Conservation (phyloP, 192 early-diverging fungal species). For the Linderina pennispora region DNA sequence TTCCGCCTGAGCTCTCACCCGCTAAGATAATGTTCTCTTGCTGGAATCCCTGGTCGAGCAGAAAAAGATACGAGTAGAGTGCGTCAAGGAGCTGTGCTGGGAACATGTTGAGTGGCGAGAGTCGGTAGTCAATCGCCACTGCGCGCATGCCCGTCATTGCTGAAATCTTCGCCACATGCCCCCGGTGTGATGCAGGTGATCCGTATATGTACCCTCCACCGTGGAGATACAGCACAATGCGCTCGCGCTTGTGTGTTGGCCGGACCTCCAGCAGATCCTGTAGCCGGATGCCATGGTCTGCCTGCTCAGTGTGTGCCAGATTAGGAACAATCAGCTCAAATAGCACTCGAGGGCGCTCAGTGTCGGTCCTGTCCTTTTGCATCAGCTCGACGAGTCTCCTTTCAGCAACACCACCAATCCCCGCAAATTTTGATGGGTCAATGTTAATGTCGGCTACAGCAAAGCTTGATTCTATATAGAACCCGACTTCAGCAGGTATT, state of each 20-base stretch:
- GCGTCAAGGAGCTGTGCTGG: slow-evolving; percentile 64
- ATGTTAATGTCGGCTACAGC: too few relatives aligned
- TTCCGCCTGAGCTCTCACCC: slow-evolving; percentile 72
- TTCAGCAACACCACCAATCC: slow-evolving; percentile 12
- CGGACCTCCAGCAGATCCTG: too few relatives aligned
- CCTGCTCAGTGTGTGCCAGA: neutral
- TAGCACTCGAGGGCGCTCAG: slow-evolving; percentile 2
- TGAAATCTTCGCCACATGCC: slow-evolving; percentile 47
- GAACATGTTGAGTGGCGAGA: slow-evolving; percentile 35
- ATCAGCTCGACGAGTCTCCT: slow-evolving; percentile 8
- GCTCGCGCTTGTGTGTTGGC: slow-evolving; percentile 11
- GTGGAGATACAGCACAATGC: slow-evolving; percentile 69
- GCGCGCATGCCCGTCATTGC: slow-evolving; percentile 34
- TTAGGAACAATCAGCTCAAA: slow-evolving; percentile 21
- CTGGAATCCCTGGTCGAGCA: slow-evolving; percentile 52
- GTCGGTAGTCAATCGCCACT: slow-evolving; percentile 39
- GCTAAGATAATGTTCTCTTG: slow-evolving; percentile 55
- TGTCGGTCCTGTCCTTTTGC: slow-evolving; percentile 3
- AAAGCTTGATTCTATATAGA: too few relatives aligned
- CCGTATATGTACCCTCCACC: slow-evolving; percentile 64
- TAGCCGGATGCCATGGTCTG: neutral
- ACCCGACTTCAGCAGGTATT: too few relatives aligned
- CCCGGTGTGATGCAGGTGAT: slow-evolving; percentile 45
- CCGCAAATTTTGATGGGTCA: too few relatives aligned
- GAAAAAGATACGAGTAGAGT: slow-evolving; percentile 47